phyloP scores from a whole-genome alignment of 805 yeast genomes.

The Ogataea allantospora region DNA sequence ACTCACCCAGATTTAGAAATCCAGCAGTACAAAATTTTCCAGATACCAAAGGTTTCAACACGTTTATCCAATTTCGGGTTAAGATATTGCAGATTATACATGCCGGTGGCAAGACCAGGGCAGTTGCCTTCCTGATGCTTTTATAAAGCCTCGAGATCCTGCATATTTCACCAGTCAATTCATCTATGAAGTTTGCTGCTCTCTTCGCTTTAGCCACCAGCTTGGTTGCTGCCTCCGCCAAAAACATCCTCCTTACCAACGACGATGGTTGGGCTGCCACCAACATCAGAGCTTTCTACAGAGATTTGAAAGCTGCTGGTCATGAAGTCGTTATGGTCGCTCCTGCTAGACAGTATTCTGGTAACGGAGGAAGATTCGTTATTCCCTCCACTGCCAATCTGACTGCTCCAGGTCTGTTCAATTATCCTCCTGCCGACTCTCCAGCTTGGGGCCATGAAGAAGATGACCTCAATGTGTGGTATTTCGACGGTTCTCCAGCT shows the following conservation, averaged over 20 bases:
- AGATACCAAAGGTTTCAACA: slow-evolving; percentile 1
- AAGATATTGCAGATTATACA: slow-evolving; percentile 1
- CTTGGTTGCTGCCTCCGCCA: slow-evolving; percentile 26
- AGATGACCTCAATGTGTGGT: slow-evolving; percentile 45
- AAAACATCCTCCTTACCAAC: slow-evolving; percentile 49
- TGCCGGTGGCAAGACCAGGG: not conserved
- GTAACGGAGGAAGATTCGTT: slow-evolving; percentile 54
- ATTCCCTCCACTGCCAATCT: slow-evolving; percentile 40
- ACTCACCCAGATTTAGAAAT: not conserved
- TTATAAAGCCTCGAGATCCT: slow-evolving; percentile 4
- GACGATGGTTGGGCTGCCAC: slow-evolving; percentile 60
- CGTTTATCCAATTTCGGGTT: slow-evolving; percentile 1
- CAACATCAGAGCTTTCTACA: slow-evolving; percentile 55
- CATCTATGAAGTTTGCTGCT: slow-evolving; percentile 12
- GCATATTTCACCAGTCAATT: slow-evolving; percentile 6
- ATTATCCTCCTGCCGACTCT: slow-evolving; percentile 45
- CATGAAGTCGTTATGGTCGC: slow-evolving; percentile 50
- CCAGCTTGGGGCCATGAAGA: slow-evolving; percentile 57
- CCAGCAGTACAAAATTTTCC: not conserved
- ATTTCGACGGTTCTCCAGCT: slow-evolving; percentile 57
- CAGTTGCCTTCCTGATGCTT: not conserved
- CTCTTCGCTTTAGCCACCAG: slow-evolving; percentile 11
- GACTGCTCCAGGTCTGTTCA: slow-evolving; percentile 46
- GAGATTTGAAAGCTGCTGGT: slow-evolving; percentile 46
- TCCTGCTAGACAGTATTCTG: slow-evolving; percentile 50